Evolutionary conservation across 768 basidiomycete species (phyloP).

Genomic region (Mycena rebaudengoi): DNA sequence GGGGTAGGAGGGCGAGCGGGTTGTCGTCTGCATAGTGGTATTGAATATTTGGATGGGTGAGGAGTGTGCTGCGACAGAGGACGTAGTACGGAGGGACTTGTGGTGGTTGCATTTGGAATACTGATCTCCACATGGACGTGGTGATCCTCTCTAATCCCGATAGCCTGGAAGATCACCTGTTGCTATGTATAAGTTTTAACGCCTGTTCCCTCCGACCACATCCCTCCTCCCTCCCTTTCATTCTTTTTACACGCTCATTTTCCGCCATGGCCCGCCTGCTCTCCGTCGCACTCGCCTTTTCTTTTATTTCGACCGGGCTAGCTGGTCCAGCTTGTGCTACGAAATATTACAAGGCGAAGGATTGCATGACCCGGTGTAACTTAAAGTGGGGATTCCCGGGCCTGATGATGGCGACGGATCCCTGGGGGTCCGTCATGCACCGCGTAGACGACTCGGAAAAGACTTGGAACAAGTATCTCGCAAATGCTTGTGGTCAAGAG

Average conservation of each 20-base stretch:
- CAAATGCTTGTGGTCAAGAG: conserved; percentile 53
- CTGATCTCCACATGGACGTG: too few species aligned
- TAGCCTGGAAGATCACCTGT: too few species aligned
- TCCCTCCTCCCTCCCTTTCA: conserved; percentile 34
- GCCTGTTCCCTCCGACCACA: conserved; percentile 33
- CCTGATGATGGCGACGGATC: conserved; percentile 58
- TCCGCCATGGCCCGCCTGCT: conserved; percentile 48
- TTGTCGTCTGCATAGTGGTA: conserved; percentile 87
- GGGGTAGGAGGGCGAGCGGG: conserved; percentile 69
- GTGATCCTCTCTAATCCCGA: too few species aligned
- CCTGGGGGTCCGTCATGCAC: conserved; percentile 62
- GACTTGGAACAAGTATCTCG: conserved; percentile 45
- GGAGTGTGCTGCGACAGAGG: conserved; percentile 64
- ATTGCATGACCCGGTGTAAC: conserved; percentile 50
- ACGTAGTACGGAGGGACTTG: too few species aligned
- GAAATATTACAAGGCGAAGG: conserved; percentile 42
- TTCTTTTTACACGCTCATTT: conserved; percentile 27
- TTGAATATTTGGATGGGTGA: conserved; percentile 77
- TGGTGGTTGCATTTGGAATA: conserved; percentile 56
- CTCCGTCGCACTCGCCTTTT: conserved; percentile 43
- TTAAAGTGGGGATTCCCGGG: conserved; percentile 58
- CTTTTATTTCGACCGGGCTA: conserved; percentile 46
- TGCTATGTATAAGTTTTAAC: too few species aligned
- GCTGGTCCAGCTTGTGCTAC: conserved; percentile 58
- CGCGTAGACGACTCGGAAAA: conserved; percentile 37